These are phyloP conservation scores for Rhodamnia rubescens DNA, from an alignment of 345 rosid species.

Conservation along the genomic window DNA sequence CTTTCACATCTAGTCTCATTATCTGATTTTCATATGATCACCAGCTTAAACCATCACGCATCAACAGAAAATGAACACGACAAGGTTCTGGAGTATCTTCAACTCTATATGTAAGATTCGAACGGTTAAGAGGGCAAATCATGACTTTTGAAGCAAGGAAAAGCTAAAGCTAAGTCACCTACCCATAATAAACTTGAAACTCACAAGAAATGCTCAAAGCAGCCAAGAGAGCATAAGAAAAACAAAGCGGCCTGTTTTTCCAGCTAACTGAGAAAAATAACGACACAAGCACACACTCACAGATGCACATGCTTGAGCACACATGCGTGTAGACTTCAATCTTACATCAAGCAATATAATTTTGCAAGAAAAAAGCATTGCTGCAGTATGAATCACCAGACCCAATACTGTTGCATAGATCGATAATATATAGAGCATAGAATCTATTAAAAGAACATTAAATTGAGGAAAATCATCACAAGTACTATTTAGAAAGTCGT, in stretches of 20 bases:
- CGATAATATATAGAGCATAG: neutral
- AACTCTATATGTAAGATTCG: neutral
- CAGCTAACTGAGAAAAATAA: neutral
- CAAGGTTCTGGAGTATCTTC: neutral
- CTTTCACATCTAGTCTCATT: neutral
- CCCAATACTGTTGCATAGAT: neutral
- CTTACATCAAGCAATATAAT: neutral
- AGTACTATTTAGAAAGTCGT: neutral
- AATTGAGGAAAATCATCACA: neutral
- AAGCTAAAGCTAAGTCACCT: neutral
- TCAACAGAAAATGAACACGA: neutral
- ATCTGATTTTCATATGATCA: neutral
- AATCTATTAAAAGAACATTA: neutral
- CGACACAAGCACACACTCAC: neutral
- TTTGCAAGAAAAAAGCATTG: neutral
- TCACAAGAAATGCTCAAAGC: neutral
- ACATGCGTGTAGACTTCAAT: neutral
- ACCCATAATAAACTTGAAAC: neutral
- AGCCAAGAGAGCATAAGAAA: neutral
- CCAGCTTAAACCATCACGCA: neutral
- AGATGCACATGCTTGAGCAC: neutral
- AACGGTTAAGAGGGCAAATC: neutral
- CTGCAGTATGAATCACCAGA: neutral
- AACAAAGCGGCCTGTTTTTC: neutral
- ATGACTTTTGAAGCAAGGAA: neutral